Base-by-base conservation (phyloP, 192 early-diverging fungal species). In the Entomortierella parvispora region DNA sequence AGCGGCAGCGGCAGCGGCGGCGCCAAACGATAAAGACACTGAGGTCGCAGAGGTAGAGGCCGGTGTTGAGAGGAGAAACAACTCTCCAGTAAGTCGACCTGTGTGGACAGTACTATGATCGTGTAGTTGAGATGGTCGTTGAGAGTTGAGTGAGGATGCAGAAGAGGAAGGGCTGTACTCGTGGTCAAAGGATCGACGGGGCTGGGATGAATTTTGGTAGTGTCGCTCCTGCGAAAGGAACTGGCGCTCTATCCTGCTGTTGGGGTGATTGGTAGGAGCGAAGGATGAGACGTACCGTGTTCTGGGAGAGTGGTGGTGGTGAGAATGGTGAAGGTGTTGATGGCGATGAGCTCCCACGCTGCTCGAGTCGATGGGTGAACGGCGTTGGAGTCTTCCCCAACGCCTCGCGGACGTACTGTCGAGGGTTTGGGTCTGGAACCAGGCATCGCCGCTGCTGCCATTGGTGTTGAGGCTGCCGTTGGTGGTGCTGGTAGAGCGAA, bases 361-460 rank as follows among this genome's bases (percentile, higher is more conserved):
- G 33, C 25, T 31, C 14, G 11, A 57, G 18, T 68, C 54, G 23
- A 68, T 25, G 3, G 66, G 66, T 8, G 74, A 77, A 9, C 74
- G 51, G 7, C 74, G 65, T 25, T 68, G 74, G n/a, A 77, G 54
- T 37, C 74, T 56, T 42, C 45, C 62, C 65, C 65, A 77, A 4
- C 74, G 52, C 2, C 74, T 22, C 5, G 29, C 22, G n/a, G 60
- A 5, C 34, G 29, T 65, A 32, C 54, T 44, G 49, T 68, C 72
- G n/a, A 57, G 52, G 7, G 62, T 25, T n/a, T 63, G 72, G 1
- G 53, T 61, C 28, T 55, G 58, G 22, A 20, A 12, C 20, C 60
- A 26, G 8, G 26, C 12, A 6, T 42, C 44, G 4, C 23, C 25
- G 52, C 22, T 65, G 37, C 3, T 55, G 34, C 12, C 29, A 22